These are phyloP conservation scores for Camellia lanceoleosa DNA, from an alignment of 148 eudicot species.

Conservation along the genomic window DNA sequence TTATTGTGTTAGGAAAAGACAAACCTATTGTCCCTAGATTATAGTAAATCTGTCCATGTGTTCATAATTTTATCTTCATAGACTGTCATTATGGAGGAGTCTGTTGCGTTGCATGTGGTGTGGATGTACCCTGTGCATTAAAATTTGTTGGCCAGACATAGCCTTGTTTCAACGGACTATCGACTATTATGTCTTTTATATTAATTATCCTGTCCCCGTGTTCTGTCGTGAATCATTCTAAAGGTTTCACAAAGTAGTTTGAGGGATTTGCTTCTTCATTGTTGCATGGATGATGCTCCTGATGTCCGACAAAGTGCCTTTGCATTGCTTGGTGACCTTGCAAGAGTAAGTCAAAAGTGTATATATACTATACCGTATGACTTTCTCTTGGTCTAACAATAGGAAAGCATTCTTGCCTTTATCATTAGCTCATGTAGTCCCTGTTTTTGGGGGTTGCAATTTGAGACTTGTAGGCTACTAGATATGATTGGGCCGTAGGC, in stretches of 20 bases:
- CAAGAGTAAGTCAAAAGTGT: conserved; percentile 62
- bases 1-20: neutral
- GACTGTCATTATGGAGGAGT: neutral
- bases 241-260: conserved; percentile 91
- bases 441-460: neutral
- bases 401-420: neutral
- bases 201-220: neutral
- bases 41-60: too few species aligned
- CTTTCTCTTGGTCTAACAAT: neutral
- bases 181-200: neutral
- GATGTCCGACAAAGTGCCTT: conserved; percentile 98
- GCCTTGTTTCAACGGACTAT: neutral
- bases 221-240: conserved; percentile 14
- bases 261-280: conserved; percentile 84
- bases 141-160: neutral
- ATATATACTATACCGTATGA: neutral
- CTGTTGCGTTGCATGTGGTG: neutral
- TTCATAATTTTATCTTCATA: neutral
- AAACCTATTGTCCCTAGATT: neutral
- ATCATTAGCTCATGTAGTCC: neutral
- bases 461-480: neutral
- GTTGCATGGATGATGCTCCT: conserved; percentile 84
- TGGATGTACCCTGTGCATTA: neutral
- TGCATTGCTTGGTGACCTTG: conserved; percentile 95
- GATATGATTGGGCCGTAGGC: neutral